Conservation (phyloP, 2,329 filamentous ascomycete species). For the Sclerotinia spermophila region DNA sequence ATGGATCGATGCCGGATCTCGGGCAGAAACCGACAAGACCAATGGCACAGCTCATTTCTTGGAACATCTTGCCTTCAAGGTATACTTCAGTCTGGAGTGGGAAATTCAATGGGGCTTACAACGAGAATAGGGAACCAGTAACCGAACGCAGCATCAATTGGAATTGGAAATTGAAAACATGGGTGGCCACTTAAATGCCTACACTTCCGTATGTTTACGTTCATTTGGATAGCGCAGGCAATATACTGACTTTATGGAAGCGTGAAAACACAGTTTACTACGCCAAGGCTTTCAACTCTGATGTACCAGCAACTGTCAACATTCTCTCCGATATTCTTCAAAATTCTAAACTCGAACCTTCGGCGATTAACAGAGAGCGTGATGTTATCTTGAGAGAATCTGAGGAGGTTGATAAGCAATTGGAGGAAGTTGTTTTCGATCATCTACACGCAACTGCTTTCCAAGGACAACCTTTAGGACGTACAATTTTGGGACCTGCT, state of each 20-base stretch:
- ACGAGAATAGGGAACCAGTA: slow-evolving; percentile 72
- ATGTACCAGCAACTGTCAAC: slow-evolving; percentile 93
- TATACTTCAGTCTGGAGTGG: slow-evolving; percentile 42
- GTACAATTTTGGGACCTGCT: slow-evolving; percentile 94
- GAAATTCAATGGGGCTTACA: slow-evolving; percentile 26
- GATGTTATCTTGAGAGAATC: slow-evolving; percentile 98
- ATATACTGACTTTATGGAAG: slow-evolving; percentile 43
- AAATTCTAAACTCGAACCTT: slow-evolving; percentile 94
- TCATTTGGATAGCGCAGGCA: slow-evolving; percentile 17
- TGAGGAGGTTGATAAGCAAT: slow-evolving; percentile 99
- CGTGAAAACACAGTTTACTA: slow-evolving; percentile 99
- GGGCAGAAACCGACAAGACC: slow-evolving; percentile 96
- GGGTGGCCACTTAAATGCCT: slow-evolving; percentile 98
- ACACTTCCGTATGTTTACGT: slow-evolving; percentile 79
- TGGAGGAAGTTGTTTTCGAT: slow-evolving; percentile 99
- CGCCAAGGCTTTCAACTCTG: slow-evolving; percentile 97
- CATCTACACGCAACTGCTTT: slow-evolving; percentile 97
- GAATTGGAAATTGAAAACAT: slow-evolving; percentile 99
- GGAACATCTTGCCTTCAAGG: slow-evolving; percentile 99
- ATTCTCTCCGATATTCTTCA: slow-evolving; percentile 99
- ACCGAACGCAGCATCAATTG: slow-evolving; percentile 92
- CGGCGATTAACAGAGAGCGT: slow-evolving; percentile 93
- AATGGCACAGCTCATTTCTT: slow-evolving; percentile 99
- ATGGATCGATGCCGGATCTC: slow-evolving; percentile 98
- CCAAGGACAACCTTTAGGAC: slow-evolving; percentile 92